These are phyloP conservation scores for Fusarium fujikuroi DNA, from an alignment of 2,329 filamentous ascomycete species.

Conservation along the genomic window DNA sequence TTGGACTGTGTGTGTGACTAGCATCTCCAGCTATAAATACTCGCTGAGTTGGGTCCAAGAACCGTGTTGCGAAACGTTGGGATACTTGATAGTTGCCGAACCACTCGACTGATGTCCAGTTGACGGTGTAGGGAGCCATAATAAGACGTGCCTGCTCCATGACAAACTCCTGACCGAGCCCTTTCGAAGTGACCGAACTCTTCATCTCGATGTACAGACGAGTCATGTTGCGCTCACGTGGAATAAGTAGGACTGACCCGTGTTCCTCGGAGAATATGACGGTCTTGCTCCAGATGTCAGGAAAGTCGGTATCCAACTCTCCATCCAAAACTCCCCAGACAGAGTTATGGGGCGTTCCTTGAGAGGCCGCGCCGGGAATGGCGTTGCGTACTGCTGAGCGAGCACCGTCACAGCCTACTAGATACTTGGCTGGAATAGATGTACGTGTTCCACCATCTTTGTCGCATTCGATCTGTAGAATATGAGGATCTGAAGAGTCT, in stretches of 20 bases:
- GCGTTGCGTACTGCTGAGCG: constrained; percentile 74
- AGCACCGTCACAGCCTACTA: constrained; percentile 68
- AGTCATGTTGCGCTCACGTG: constrained; percentile 78
- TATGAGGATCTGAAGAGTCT: constrained; percentile 45
- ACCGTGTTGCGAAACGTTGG: constrained; percentile 75
- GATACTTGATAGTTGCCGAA: constrained; percentile 78
- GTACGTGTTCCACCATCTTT: neutral
- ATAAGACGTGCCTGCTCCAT: constrained; percentile 73
- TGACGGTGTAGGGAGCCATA: constrained; percentile 65
- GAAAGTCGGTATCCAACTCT: constrained; percentile 76
- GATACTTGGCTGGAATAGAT: constrained; percentile 19
- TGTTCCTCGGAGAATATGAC: constrained; percentile 73
- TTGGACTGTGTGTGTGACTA: constrained; percentile 77
- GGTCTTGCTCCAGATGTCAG: constrained; percentile 79
- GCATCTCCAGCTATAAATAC: constrained; percentile 75
- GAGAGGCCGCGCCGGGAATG: constrained; percentile 66
- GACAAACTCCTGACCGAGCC: constrained; percentile 71
- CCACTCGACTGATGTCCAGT: constrained; percentile 72
- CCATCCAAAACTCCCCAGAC: constrained; percentile 79
- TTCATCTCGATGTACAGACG: constrained; percentile 70
- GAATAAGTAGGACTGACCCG: constrained; percentile 77
- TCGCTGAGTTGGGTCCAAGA: constrained; percentile 69
- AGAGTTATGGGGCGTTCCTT: constrained; percentile 63
- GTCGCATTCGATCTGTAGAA: constrained; percentile 59
- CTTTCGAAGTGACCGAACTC: constrained; percentile 53